Base-by-base conservation (phyloP, 2,329 filamentous ascomycete species). In the Cryphonectria carpinicola region DNA sequence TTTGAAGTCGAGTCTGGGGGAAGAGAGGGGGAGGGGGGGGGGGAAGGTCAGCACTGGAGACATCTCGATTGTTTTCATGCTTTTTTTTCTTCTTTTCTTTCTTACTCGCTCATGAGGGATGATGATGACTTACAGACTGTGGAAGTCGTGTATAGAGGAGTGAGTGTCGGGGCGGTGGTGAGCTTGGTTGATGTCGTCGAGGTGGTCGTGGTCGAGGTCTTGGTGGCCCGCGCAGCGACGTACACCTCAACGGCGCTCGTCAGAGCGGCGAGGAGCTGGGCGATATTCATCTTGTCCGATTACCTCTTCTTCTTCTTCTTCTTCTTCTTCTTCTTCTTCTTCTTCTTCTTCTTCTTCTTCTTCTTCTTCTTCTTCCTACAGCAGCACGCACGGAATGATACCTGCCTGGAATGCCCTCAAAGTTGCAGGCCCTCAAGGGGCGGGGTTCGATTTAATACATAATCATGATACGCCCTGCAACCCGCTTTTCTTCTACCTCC, bases 1-100 rank as follows among this genome's bases (percentile, higher is more conserved):
- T 14, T 32, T 46, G 41, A 49, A 5, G 63, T 65, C 28, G 43
- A 65, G 63, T 65, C 63, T 65, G 10, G 7, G 46, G n/a, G n/a
- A n/a, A n/a, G n/a, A n/a, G n/a, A n/a, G 3, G 14, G 10, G 1
- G 28, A 7, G 14, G 25, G 10, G 4, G 49, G 0, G 10, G 13
- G 43, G 1, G n/a, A 28, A 2, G 1, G 14, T 65, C 43, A 65
- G 41, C 41, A 49, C 46, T n/a, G 46, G 46, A 22, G 6, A 8
- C 3, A 8, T 49, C 46, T 49, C 22, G 22, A 13, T 13, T 19
- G 2, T 46, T 46, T 19, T 46, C 4, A 32, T 32, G 32, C 17
- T 22, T 19, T 5, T 6, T 41, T 11, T 41, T 41, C 3, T 46
- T 6, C 19, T 8, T n/a, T n/a, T 7, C n/a, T 10, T 49, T 19